A percentile compares a stretch with the other conserved stretches of the same genome.
These are phyloP conservation scores for Populus tomentosa DNA, from an alignment of 441 rosid genomes.

Conservation along the genomic window DNA sequence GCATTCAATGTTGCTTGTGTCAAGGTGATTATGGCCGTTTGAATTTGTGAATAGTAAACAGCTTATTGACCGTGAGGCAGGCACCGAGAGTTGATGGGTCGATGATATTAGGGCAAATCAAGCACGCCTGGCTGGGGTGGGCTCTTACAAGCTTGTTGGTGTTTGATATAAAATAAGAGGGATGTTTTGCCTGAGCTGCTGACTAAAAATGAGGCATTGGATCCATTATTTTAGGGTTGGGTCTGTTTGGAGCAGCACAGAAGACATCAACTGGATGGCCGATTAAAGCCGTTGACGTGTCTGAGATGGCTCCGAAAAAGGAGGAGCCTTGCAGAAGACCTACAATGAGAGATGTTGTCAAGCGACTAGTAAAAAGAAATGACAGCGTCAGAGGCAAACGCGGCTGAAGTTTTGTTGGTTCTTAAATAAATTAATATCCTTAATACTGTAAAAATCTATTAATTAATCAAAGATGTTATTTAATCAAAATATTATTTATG, in stretches of 20 bases:
- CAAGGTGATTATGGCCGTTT: no score
- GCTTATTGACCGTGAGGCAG: no score
- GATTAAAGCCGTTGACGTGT: constrained; percentile 25
- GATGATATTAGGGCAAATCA: no score
- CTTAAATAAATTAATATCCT: no score
- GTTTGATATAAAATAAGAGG: constrained; percentile 58
- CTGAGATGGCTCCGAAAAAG: constrained; percentile 6
- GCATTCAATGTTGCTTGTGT: no score
- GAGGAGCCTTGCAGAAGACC: constrained; percentile 35
- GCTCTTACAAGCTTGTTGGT: constrained; percentile 19
- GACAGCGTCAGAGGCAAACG: constrained; percentile 2
- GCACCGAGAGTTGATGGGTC: no score
- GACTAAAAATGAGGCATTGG: constrained; percentile 54
- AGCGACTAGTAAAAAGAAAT: constrained; percentile 33
- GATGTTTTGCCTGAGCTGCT: constrained; percentile 71
- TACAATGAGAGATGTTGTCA: constrained; percentile 71
- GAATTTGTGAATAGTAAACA: no score
- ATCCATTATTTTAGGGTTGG: constrained; percentile 47
- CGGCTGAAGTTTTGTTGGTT: neutral
- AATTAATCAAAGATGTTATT: no score
- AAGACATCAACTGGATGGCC: constrained; percentile 35
- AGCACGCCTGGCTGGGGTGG: no score
- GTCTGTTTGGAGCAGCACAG: constrained; percentile 30
- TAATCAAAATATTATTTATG: no score
- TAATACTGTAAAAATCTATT: no score